Percentiles rank a stretch among this genome's conserved stretches.
These are phyloP conservation scores for Epichloe typhina DNA, from an alignment of 2,329 filamentous ascomycete genomes.

Conservation along the genomic window DNA sequence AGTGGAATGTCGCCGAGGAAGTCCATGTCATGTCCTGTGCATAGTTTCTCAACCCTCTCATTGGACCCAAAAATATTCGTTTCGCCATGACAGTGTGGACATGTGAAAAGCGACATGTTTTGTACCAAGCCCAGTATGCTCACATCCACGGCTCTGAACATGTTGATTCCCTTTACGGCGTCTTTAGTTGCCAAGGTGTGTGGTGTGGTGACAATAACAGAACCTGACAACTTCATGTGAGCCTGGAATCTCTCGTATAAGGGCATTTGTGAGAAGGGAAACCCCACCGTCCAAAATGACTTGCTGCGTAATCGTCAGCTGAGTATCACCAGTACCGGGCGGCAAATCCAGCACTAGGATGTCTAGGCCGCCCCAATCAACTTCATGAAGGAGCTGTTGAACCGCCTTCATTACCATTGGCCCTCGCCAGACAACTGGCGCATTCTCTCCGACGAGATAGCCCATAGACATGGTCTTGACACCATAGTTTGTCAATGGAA, in stretches of 20 bases:
- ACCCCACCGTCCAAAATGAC: slow-evolving; percentile 65
- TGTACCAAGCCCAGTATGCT: slow-evolving; percentile 78
- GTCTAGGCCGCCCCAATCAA: slow-evolving; percentile 85
- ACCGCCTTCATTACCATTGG: slow-evolving; percentile 97
- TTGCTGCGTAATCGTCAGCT: slow-evolving; percentile 94
- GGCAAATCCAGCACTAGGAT: slow-evolving; percentile 82
- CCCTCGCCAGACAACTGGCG: slow-evolving; percentile 87
- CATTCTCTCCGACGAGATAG: slow-evolving; percentile 67
- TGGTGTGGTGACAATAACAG: slow-evolving; percentile 82
- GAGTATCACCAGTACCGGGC: slow-evolving; percentile 88
- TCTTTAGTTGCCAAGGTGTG: slow-evolving; percentile 89
- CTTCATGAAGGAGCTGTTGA: slow-evolving; percentile 88
- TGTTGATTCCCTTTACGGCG: slow-evolving; percentile 78
- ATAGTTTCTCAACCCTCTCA: slow-evolving; percentile 54
- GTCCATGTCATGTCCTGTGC: slow-evolving; percentile 58
- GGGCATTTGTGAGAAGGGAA: background rate
- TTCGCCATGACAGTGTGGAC: slow-evolving; percentile 61
- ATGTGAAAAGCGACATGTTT: slow-evolving; percentile 80
- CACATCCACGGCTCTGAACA: slow-evolving; percentile 78
- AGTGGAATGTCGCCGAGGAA: slow-evolving; percentile 82
- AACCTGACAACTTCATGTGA: slow-evolving; percentile 31
- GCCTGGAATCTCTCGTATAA: background rate
- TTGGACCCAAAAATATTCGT: slow-evolving; percentile 62
- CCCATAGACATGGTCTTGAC: slow-evolving; percentile 99
- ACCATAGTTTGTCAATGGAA: slow-evolving; percentile 88